A percentile compares a stretch with the other conserved stretches of the same genome.
These are phyloP conservation scores for Diutina ranongensis DNA, from an alignment of 1,139 yeast species.

Conservation along the genomic window DNA sequence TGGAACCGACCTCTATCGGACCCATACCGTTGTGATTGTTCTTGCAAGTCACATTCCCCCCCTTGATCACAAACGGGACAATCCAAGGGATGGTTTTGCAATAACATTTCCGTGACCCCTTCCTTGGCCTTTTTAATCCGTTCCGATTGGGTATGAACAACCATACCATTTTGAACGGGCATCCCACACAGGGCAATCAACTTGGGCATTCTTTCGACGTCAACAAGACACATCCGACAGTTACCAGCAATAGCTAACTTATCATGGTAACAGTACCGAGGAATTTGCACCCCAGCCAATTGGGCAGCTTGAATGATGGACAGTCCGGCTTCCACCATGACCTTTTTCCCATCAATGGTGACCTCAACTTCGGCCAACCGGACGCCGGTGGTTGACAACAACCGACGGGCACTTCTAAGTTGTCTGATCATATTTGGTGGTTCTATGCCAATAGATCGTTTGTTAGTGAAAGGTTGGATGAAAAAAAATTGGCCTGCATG, in stretches of 20 bases:
- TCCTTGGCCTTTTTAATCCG: constrained; percentile 79
- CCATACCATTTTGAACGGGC: constrained; percentile 88
- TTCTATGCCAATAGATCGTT: background rate
- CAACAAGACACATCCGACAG: constrained; percentile 91
- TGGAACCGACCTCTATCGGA: constrained; percentile 77
- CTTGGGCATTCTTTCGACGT: constrained; percentile 83
- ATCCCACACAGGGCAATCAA: constrained; percentile 86
- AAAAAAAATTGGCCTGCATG: background rate
- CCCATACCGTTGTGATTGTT: constrained; percentile 77
- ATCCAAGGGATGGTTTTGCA: constrained; percentile 86
- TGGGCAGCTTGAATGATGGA: constrained; percentile 89
- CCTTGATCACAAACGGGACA: constrained; percentile 94
- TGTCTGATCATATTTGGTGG: constrained; percentile 4
- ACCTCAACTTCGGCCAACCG: constrained; percentile 51
- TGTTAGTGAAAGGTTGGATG: background rate
- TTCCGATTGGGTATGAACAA: constrained; percentile 70
- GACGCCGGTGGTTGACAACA: background rate
- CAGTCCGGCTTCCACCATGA: constrained; percentile 75
- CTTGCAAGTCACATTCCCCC: constrained; percentile 90
- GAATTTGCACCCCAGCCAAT: constrained; percentile 79
- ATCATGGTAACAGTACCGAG: constrained; percentile 88
- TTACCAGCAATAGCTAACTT: constrained; percentile 90
- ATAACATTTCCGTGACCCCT: constrained; percentile 81
- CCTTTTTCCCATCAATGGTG: constrained; percentile 69
- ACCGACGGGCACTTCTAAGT: constrained; percentile 6